A percentile compares a stretch with the other conserved stretches of the same genome.
These are phyloP conservation scores for Petunia secreta DNA, from an alignment of 257 asterid species.

Conservation along the genomic window DNA sequence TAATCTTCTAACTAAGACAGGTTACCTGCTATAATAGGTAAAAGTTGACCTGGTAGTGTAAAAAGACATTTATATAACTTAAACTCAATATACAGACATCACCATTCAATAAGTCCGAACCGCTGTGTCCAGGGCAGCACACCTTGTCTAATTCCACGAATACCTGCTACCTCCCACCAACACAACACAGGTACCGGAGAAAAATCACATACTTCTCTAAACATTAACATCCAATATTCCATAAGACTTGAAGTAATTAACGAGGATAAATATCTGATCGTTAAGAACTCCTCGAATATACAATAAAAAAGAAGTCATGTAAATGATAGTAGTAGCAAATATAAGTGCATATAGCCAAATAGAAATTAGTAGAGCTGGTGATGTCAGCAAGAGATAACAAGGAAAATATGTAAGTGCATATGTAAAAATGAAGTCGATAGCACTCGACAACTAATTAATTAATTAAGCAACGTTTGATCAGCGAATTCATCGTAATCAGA, in stretches of 20 bases:
- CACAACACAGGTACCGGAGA: no score
- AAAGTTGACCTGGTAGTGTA: no score
- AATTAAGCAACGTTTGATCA: not conserved
- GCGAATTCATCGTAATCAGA: not conserved
- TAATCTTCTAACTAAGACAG: no score
- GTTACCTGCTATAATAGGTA: no score
- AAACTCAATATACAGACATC: no score
- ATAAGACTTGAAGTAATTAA: not conserved
- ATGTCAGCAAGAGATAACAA: not conserved
- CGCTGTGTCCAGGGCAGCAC: no score
- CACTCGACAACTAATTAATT: not conserved
- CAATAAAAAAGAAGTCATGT: not conserved
- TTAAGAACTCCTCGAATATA: conserved; percentile 4
- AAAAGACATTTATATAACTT: no score
- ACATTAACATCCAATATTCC: not conserved
- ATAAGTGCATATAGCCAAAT: not conserved
- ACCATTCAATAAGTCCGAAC: no score
- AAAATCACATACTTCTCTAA: not conserved
- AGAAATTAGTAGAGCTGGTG: not conserved
- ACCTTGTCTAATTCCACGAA: no score
- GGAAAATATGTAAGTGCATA: not conserved
- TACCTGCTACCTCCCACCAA: no score
- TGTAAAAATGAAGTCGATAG: conserved; percentile 11
- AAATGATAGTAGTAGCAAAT: not conserved
- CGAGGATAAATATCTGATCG: not conserved